A percentile compares a stretch with the other conserved stretches of the same genome.
These are phyloP conservation scores for Medicago lupulina DNA, from an alignment of 306 rosid genomes.

Conservation along the genomic window DNA sequence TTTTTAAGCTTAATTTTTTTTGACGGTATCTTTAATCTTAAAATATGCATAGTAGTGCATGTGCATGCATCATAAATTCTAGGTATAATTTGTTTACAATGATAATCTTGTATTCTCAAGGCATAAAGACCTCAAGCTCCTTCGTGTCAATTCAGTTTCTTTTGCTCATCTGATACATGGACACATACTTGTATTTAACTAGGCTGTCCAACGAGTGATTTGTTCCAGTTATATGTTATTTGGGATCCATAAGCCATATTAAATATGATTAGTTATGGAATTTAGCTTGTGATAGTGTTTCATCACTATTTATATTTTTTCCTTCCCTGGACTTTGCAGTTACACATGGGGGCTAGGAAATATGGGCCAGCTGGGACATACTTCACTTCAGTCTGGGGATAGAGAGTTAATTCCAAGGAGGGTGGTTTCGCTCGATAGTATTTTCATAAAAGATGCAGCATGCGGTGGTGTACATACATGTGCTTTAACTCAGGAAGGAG, in stretches of 20 bases:
- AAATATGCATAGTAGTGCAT: not conserved
- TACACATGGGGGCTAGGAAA: slow-evolving; percentile 95
- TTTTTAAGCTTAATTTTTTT: not conserved
- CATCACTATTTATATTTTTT: slow-evolving; percentile 36
- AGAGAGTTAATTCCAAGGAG: slow-evolving; percentile 91
- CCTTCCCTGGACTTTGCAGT: slow-evolving; percentile 57
- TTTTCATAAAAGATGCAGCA: slow-evolving; percentile 63
- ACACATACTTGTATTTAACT: not conserved
- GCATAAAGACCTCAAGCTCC: no score
- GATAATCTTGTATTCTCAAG: no score
- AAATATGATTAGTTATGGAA: not conserved
- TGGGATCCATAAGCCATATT: slow-evolving; percentile 6
- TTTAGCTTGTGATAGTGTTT: slow-evolving; percentile 16
- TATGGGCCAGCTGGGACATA: slow-evolving; percentile 98
- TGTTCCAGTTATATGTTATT: slow-evolving; percentile 11
- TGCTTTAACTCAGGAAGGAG: slow-evolving; percentile 78
- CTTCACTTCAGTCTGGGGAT: slow-evolving; percentile 83
- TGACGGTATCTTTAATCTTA: not conserved
- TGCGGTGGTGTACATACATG: slow-evolving; percentile 95
- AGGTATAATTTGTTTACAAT: no score
- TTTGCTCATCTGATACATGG: not conserved
- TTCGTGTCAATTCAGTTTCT: no score
- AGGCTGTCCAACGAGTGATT: slow-evolving; percentile 13
- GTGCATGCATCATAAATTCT: slow-evolving; percentile 21
- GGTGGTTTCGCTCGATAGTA: slow-evolving; percentile 83